Base-by-base conservation (phyloP, 2,329 filamentous ascomycete genomes). In the Laburnicola sp. region DNA sequence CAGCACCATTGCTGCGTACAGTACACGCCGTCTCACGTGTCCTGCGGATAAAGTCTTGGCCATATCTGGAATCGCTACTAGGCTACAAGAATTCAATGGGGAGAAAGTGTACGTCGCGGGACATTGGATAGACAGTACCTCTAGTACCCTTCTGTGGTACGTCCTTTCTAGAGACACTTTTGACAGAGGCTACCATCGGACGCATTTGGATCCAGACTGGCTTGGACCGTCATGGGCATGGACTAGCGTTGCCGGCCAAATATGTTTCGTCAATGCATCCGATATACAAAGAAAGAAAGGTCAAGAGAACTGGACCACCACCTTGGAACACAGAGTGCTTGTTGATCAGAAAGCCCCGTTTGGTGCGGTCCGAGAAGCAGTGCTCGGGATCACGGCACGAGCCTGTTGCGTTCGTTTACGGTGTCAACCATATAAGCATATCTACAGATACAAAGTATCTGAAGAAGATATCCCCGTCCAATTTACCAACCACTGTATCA, bases 311-410 rank as follows among this genome's bases (percentile, higher is more conserved):
- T 45, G 43, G 43, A 25, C 21, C 6, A 11, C 16, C 6, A 23
- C 5, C 10, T 16, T 37, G 25, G n/a, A 28, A 28, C 31, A 25
- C 22, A 27, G 16, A 32, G 30, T 27, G n/a, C 22, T 45, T 11
- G 43, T 45, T 25, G 43, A 45, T 10, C 4, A 32, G 21, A 45
- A 10, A 37, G 43, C 43, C 3, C 43, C 43, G 22, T 45, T 45
- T 37, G 43, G 43, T 27, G 43, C 43, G 11, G 32, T 45, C 27
- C 34, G 34, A 6, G 32, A 36, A 16, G 43, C 43, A 8, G 32
- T 45, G 23, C 23, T 45, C 7, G 22, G 34, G 6, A 45, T 45
- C 8, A 36, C 2, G 3, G 43, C 31, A 5, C 26, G 16, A 8
- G 2, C n/a, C 21, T n/a, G 3, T 2, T 32, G 43, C 11, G 26